Base-by-base conservation (phyloP, 208 protist genomes). In the Angomonas desouzai region DNA sequence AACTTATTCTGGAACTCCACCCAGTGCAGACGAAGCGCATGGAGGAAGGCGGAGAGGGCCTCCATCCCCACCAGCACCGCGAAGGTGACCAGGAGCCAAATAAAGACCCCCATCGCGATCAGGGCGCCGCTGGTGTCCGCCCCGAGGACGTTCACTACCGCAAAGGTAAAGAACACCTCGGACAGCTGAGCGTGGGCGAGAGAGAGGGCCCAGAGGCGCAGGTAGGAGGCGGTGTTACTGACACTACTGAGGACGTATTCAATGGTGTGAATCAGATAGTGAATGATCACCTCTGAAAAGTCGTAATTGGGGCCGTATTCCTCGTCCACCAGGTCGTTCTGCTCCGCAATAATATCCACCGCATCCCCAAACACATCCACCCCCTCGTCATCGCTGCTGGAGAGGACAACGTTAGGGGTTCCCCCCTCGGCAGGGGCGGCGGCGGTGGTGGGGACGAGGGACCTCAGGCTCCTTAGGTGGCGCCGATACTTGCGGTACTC, bases 211-310 rank as follows among this genome's bases (percentile, higher is more conserved):
- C 99, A 99, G 11, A 99, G 88, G 67, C 99, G 95, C 29, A 99
- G 87, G 79, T 99, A 99, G n/a, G 98, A 99, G 4, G 99, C 99
- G 13, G 99, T 99, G 81, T 99, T 99, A 13, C 98, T 99, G 38
- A 99, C 96, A 57, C 83, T 90, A 55, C 97, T 94, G 6, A 99
- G 91, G 30, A 98, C 90, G 74, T 98, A 99, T 77, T 99, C 99
- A 68, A 99, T 99, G 33, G 98, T 99, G 79, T 99, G 98, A 67
- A 99, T 99, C n/a, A 97, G 67, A 72, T 99, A 96, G 72, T 99
- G 86, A 55, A 99, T 94, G 27, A 98, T 70, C 16, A 99, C 66
- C 70, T 99, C 98, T 48, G 81, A 79, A 16, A 98, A 79, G 48
- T 97, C 87, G 67, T 98, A 97, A 62, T 79, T 32, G 23, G 55